A percentile compares a stretch with the other conserved stretches of the same genome.
phyloP scores from a whole-genome alignment of 169 alveolate genomes.

The Theileria parva region DNA sequence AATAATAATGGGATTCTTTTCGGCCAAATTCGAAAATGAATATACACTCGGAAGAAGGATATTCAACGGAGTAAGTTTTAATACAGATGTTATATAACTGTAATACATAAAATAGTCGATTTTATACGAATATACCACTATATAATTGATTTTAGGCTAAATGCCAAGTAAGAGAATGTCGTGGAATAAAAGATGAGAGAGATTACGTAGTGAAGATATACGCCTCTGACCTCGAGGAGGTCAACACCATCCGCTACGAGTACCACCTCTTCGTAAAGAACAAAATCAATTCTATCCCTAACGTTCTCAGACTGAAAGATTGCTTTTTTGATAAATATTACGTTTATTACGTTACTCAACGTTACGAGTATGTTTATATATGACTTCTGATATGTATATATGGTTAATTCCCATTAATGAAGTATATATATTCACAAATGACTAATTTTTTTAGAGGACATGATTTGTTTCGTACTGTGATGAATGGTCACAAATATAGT shows the following conservation, averaged over 20 bases:
- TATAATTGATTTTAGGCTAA: slow-evolving; percentile 6
- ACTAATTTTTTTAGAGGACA: slow-evolving; percentile 9
- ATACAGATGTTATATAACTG: neutral
- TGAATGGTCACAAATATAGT: slow-evolving; percentile 4
- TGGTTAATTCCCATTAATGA: too few species aligned
- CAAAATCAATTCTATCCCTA: slow-evolving; percentile 7
- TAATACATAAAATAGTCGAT: neutral
- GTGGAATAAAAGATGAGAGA: slow-evolving; percentile 8
- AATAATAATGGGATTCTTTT: slow-evolving; percentile 5
- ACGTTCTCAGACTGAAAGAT: slow-evolving; percentile 11
- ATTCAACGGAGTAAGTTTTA: slow-evolving; percentile 13
- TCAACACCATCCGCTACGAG: slow-evolving; percentile 13
- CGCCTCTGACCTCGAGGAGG: slow-evolving; percentile 14
- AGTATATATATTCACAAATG: too few species aligned
- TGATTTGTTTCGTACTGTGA: neutral
- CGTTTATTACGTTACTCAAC: slow-evolving; percentile 15
- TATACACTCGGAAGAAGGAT: slow-evolving; percentile 16
- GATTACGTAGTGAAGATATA: slow-evolving; percentile 20
- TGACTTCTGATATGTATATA: too few species aligned
- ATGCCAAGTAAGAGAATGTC: slow-evolving; percentile 22
- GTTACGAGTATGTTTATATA: slow-evolving; percentile 3
- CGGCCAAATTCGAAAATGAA: slow-evolving; percentile 22
- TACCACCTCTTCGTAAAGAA: neutral
- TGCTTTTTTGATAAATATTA: slow-evolving; percentile 27
- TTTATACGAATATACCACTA: neutral